Conservation (phyloP, 805 yeast species). For the Cyberlindnera saturnus region DNA sequence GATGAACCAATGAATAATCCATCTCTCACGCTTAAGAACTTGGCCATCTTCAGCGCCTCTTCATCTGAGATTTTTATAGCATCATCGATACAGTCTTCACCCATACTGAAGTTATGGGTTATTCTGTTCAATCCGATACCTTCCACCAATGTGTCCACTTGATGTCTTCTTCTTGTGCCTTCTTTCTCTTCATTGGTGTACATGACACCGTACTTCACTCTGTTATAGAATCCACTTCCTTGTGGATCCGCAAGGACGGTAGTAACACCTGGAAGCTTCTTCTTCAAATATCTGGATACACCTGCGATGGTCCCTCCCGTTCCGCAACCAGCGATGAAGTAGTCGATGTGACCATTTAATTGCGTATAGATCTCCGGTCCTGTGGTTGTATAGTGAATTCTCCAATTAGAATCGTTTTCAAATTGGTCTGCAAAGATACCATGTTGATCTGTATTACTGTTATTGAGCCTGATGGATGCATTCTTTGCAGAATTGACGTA, state of each 20-base stretch:
- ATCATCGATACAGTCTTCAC: slow-evolving; percentile 66
- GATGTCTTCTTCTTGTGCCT: slow-evolving; percentile 92
- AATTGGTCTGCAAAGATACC: slow-evolving; percentile 95
- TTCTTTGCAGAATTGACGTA: slow-evolving; percentile 83
- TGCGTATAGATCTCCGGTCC: slow-evolving; percentile 92
- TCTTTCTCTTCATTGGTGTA: slow-evolving; percentile 83
- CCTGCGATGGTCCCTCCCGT: slow-evolving; percentile 98
- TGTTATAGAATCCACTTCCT: slow-evolving; percentile 85
- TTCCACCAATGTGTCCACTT: slow-evolving; percentile 90
- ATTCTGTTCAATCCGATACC: slow-evolving; percentile 90
- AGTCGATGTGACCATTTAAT: slow-evolving; percentile 57
- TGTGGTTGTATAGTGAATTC: slow-evolving; percentile 71
- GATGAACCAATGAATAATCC: slow-evolving; percentile 91
- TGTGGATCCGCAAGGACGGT: slow-evolving; percentile 87
- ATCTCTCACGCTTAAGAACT: slow-evolving; percentile 69
- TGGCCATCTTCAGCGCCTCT: slow-evolving; percentile 87
- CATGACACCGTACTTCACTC: slow-evolving; percentile 90
- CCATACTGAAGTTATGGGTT: slow-evolving; percentile 73
- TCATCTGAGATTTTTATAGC: slow-evolving; percentile 74
- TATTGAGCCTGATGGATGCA: slow-evolving; percentile 48
- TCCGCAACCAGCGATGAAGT: slow-evolving; percentile 87
- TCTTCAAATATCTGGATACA: slow-evolving; percentile 68
- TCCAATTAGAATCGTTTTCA: slow-evolving; percentile 90
- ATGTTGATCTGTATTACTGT: slow-evolving; percentile 24
- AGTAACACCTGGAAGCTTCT: slow-evolving; percentile 31